Conservation (phyloP, 202 grass and related monocot species). For the Carex sylvatica region DNA sequence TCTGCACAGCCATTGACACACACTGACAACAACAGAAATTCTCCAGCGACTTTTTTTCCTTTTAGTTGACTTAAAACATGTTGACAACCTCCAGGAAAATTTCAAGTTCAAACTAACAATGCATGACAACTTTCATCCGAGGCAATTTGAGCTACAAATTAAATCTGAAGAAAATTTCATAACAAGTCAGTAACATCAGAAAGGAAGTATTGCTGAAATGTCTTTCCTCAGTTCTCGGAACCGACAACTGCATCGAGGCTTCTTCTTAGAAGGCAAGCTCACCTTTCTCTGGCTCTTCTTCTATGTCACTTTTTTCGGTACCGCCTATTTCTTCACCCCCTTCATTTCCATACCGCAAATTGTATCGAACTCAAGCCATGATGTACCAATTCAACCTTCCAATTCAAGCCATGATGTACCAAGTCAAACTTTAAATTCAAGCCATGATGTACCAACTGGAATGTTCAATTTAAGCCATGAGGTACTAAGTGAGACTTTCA, state of each 20-base stretch:
- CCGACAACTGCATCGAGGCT: background rate
- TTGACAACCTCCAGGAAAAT: background rate
- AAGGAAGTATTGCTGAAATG: background rate
- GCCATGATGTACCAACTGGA: background rate
- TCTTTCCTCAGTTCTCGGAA: background rate
- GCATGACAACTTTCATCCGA: background rate
- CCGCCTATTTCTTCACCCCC: background rate
- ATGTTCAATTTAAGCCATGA: background rate
- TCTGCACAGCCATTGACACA: background rate
- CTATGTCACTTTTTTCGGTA: background rate
- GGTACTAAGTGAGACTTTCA: background rate
- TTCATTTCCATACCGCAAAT: slow-evolving; percentile 5
- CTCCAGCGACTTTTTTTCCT: background rate
- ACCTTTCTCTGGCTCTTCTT: slow-evolving; percentile 8
- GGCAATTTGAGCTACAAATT: background rate
- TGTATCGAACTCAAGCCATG: background rate
- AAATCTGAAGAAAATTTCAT: background rate
- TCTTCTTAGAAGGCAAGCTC: slow-evolving; percentile 2
- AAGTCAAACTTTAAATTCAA: background rate
- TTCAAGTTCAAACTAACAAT: background rate
- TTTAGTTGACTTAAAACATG: background rate
- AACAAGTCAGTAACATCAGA: background rate
- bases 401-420: background rate
- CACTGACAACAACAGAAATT: background rate
- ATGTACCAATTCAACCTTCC: background rate